Evolutionary conservation across 2,329 filamentous ascomycete species (phyloP).

Genomic region (Scedosporium aurantiacum): DNA sequence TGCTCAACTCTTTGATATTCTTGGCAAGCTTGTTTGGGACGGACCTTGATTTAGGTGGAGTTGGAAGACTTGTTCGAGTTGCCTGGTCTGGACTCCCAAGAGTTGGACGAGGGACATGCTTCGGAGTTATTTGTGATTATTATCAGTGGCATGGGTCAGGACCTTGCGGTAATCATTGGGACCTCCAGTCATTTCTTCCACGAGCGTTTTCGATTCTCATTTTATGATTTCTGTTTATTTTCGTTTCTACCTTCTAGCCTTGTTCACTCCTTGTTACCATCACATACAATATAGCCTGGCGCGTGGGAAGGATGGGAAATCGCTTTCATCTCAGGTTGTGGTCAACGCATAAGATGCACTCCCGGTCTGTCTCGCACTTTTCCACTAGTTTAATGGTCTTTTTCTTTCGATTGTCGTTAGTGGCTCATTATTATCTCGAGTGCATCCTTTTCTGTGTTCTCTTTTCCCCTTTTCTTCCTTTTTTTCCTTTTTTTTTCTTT

Average conservation of each 20-base stretch:
- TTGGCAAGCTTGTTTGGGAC: conserved; percentile 1
- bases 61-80: conserved; percentile 6
- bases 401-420: background rate
- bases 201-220: conserved; percentile 3
- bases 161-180: background rate
- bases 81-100: conserved; percentile 3
- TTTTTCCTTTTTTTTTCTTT: background rate
- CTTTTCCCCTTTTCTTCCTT: background rate
- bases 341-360: background rate
- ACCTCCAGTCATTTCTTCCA: background rate
- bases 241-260: background rate
- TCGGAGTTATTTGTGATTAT: background rate
- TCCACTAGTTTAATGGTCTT: background rate
- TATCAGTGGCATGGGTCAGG: background rate
- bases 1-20: conserved; percentile 1
- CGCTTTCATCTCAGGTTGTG: background rate
- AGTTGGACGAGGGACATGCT: conserved; percentile 4
- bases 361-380: background rate
- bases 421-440: background rate
- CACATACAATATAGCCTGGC: conserved; percentile 1
- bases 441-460: background rate
- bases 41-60: conserved; percentile 4
- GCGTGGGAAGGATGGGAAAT: conserved; percentile 2
- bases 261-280: background rate
- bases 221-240: conserved; percentile 2